phyloP scores from a whole-genome alignment of 345 rosid genomes.

The Euclidium syriacum region DNA sequence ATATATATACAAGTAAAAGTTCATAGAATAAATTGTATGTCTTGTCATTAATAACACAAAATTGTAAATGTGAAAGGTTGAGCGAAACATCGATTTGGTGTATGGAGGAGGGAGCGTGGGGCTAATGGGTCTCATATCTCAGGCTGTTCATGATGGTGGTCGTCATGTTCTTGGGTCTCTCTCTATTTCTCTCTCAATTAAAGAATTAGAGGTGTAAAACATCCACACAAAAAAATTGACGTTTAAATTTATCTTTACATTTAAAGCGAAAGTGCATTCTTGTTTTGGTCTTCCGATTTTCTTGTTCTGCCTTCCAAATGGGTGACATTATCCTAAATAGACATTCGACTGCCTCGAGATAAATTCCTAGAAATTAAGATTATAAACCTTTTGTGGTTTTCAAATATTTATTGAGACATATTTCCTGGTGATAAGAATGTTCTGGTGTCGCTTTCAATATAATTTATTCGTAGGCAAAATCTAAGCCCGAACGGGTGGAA shows the following conservation, averaged over 20 bases:
- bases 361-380: not conserved
- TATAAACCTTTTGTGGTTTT: not conserved
- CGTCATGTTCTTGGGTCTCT: slow-evolving; percentile 34
- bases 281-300: slow-evolving; percentile 21
- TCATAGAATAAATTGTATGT: not conserved
- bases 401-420: not conserved
- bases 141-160: slow-evolving; percentile 36
- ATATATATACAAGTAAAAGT: no score
- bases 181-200: not conserved
- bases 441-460: slow-evolving; percentile 25
- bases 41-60: not conserved
- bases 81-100: slow-evolving; percentile 32
- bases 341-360: slow-evolving; percentile 6
- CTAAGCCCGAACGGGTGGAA: not conserved
- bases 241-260: not conserved
- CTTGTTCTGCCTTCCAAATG: slow-evolving; percentile 25
- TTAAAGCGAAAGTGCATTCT: slow-evolving; percentile 19
- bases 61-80: slow-evolving; percentile 22
- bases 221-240: not conserved
- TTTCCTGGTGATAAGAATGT: not conserved
- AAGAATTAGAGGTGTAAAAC: no score
- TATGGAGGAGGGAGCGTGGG: slow-evolving; percentile 39
- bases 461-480: not conserved
- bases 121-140: slow-evolving; percentile 34
- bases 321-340: slow-evolving; percentile 23